phyloP scores from a whole-genome alignment of 2,329 filamentous ascomycete species.

The Claviceps digitariae region DNA sequence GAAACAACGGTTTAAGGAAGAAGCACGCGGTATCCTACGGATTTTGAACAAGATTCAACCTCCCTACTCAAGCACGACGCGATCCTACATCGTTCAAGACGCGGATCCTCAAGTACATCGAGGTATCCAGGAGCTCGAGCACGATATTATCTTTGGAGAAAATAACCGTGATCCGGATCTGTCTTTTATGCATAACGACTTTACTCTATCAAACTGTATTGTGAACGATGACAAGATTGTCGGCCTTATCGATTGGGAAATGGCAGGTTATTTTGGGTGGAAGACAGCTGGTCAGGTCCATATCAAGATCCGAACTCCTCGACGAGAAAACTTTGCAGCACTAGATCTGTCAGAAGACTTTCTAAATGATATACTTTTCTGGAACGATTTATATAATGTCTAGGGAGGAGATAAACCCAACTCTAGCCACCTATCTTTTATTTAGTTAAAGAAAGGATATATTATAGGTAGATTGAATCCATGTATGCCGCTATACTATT shows the following conservation, averaged over 20 bases:
- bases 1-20: constrained; percentile 3
- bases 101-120: neutral
- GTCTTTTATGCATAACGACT: constrained; percentile 26
- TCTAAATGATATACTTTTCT: neutral
- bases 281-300: constrained; percentile 17
- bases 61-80: neutral
- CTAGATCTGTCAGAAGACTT: neutral
- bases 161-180: constrained; percentile 12
- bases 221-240: constrained; percentile 25
- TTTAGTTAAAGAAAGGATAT: too few species aligned
- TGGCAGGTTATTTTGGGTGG: constrained; percentile 24
- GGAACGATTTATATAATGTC: neutral
- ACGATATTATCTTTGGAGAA: constrained; percentile 18
- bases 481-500: too few species aligned
- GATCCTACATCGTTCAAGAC: neutral
- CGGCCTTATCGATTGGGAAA: constrained; percentile 27
- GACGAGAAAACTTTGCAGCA: constrained; percentile 10
- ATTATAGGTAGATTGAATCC: too few species aligned
- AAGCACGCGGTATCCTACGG: neutral
- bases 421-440: too few species aligned
- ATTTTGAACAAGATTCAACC: neutral
- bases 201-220: constrained; percentile 23
- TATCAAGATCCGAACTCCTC: constrained; percentile 11
- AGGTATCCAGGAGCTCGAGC: constrained; percentile 19
- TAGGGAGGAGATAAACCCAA: too few species aligned